These are phyloP conservation scores for Ceratocystiopsis sp. DNA, from an alignment of 2,329 filamentous ascomycete species.

Conservation along the genomic window DNA sequence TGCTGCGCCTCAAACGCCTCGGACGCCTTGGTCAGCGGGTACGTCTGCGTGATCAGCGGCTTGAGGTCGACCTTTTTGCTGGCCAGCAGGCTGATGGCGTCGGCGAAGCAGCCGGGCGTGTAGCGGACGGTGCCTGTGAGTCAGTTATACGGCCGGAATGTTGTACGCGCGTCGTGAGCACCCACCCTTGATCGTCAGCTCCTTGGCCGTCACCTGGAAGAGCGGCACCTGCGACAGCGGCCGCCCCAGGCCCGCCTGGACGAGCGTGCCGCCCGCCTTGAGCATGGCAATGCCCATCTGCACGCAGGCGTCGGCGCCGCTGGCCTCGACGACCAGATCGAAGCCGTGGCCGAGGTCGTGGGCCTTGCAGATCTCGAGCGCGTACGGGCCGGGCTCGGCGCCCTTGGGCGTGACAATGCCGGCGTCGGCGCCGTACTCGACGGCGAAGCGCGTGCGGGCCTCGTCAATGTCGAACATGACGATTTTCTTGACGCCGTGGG, in stretches of 20 bases:
- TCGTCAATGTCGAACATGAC: conserved; percentile 16
- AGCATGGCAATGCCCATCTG: conserved; percentile 12
- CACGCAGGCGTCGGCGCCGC: conserved; percentile 11
- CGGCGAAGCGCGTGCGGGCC: conserved; percentile 11
- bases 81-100: conserved; percentile 11
- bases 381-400: conserved; percentile 4
- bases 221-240: conserved; percentile 9
- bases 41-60: conserved; percentile 13
- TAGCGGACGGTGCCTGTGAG: conserved; percentile 12
- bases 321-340: conserved; percentile 12
- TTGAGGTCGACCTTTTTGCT: conserved; percentile 11
- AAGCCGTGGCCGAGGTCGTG: conserved; percentile 10
- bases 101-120: conserved; percentile 13
- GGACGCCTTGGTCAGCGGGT: conserved; percentile 8
- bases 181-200: conserved; percentile 12
- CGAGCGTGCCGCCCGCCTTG: conserved; percentile 11
- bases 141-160: too few species aligned
- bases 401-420: conserved; percentile 9
- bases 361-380: conserved; percentile 6
- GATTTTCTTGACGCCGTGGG: conserved; percentile 13
- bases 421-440: conserved; percentile 11
- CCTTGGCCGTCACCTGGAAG: conserved; percentile 12
- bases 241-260: conserved; percentile 12
- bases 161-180: too few species aligned
- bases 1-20: conserved; percentile 12